Evolutionary conservation across 2,329 filamentous ascomycete genomes (phyloP).

Genomic region (Cercospora citrullina): DNA sequence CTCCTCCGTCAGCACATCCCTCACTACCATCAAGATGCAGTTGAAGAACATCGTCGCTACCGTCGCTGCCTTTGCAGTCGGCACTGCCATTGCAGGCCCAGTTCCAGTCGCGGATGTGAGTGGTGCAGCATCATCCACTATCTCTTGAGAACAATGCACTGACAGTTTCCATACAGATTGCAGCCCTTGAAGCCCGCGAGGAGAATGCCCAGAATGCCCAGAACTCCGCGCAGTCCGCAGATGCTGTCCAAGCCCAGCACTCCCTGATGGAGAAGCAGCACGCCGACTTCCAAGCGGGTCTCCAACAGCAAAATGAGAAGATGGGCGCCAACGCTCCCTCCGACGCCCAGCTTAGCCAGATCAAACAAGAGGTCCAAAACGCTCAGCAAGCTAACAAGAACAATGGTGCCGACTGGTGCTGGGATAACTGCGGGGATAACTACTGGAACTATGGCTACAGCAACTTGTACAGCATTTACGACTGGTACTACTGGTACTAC

Average conservation of each 20-base stretch:
- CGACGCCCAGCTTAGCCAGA: neutral
- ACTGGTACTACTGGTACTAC: neutral
- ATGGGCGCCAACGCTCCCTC: neutral
- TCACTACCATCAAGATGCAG: slow-evolving; percentile 12
- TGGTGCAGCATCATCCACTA: too few species aligned
- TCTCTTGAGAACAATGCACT: neutral
- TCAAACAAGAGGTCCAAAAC: neutral
- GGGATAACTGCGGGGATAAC: neutral
- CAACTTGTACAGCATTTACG: neutral
- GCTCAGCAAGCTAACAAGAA: neutral
- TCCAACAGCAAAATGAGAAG: neutral
- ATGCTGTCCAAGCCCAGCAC: neutral
- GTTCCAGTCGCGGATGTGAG: slow-evolving; percentile 1
- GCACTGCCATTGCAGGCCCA: slow-evolving; percentile 11
- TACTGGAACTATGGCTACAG: neutral
- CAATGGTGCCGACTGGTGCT: neutral
- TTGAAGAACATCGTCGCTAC: slow-evolving; percentile 13
- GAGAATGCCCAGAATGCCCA: neutral
- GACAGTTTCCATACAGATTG: neutral
- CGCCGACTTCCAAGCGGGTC: neutral
- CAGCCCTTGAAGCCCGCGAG: neutral
- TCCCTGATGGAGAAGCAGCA: neutral
- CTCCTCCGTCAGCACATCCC: neutral
- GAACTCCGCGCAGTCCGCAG: neutral
- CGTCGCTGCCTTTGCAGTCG: slow-evolving; percentile 13